Conservation (phyloP, 2,329 filamentous ascomycete species). For the Pseudogymnoascus sp. region DNA sequence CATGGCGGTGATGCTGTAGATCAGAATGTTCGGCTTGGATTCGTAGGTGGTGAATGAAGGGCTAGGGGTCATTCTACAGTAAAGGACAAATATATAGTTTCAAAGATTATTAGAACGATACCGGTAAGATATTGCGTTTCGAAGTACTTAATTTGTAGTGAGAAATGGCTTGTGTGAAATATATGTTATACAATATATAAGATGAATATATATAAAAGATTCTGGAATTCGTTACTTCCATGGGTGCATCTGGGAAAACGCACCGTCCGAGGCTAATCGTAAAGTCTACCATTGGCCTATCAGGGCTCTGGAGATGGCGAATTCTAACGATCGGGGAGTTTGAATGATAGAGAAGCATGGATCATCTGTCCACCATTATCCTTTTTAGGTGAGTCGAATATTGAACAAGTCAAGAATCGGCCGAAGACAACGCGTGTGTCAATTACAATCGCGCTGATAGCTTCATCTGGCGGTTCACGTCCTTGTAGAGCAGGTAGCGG, state of each 20-base stretch:
- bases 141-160: background rate
- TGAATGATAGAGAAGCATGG: background rate
- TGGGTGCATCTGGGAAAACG: background rate
- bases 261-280: background rate
- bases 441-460: background rate
- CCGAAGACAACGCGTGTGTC: background rate
- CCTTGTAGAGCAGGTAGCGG: conserved; percentile 9
- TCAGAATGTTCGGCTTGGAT: background rate
- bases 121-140: background rate
- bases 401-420: background rate
- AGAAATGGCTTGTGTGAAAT: background rate
- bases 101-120: too few relatives aligned
- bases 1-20: background rate
- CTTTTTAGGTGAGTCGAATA: background rate
- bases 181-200: background rate
- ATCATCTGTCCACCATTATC: background rate
- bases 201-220: background rate
- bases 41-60: background rate
- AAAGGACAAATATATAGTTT: too few relatives aligned
- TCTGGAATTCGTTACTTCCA: background rate
- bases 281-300: background rate
- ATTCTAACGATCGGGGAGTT: background rate
- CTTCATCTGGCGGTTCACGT: conserved; percentile 9
- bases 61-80: background rate
- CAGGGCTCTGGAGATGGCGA: background rate